These are phyloP conservation scores for Camelina hispida DNA, from an alignment of 345 rosid genomes.

Conservation along the genomic window DNA sequence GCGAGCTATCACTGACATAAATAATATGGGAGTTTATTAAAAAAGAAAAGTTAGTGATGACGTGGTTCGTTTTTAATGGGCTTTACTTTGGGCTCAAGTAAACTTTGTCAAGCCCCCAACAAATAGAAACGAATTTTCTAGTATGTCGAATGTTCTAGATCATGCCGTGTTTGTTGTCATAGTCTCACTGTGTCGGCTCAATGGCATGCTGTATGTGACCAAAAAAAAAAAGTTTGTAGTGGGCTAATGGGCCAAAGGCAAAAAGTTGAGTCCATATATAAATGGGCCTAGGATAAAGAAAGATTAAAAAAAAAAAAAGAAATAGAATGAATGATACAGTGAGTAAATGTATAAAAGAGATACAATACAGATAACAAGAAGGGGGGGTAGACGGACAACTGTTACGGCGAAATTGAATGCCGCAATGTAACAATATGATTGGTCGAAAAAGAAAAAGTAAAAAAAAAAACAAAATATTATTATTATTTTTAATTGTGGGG, in stretches of 20 bases:
- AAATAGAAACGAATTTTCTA: conserved; percentile 26
- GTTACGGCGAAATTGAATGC: conserved; percentile 43
- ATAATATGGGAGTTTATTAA: conserved; percentile 7
- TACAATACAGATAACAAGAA: conserved; percentile 15
- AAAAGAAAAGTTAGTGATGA: conserved; percentile 21
- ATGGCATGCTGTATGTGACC: too few species aligned
- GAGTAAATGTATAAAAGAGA: conserved; percentile 1
- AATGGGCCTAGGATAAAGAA: conserved; percentile 16
- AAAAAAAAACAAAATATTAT: background rate
- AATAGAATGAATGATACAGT: background rate
- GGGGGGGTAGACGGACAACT: conserved; percentile 34
- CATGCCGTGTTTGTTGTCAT: too few species aligned
- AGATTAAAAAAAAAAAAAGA: background rate
- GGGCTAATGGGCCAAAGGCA: conserved; percentile 15
- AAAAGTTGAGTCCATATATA: background rate
- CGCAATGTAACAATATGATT: conserved; percentile 41
- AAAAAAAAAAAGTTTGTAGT: too few species aligned
- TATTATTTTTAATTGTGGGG: background rate
- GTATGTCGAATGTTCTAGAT: background rate
- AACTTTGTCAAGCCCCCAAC: background rate
- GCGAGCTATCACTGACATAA: background rate
- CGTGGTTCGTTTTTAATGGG: conserved; percentile 25
- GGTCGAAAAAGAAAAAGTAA: conserved; percentile 22
- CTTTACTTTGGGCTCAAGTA: conserved; percentile 42
- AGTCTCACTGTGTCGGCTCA: too few species aligned